Base-by-base conservation (phyloP, 2,329 filamentous ascomycete species). In the Stagonosporopsis tanaceti region DNA sequence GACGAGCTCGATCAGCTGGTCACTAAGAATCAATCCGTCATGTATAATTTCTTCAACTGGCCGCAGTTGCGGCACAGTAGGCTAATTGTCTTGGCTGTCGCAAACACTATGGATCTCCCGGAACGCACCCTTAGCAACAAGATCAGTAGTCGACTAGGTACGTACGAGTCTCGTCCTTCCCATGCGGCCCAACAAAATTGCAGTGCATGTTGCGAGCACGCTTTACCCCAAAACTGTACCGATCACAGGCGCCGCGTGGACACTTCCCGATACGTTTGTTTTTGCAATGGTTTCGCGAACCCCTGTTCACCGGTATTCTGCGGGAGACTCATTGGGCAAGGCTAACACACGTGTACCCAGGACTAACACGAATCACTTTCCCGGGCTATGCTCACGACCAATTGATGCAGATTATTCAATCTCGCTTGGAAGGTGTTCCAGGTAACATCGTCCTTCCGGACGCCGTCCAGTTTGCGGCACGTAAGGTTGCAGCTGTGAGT, bases 11-110 rank as follows among this genome's bases (percentile, higher is more conserved):
- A 99, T 74, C 95, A 99, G 78, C 85, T 99, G 7, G 96, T 99
- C 5, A 99, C 95, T 12, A 95, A 94, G 72, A 98, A 97, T 70
- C 96, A 99, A 76, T 94, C 92, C n/a, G 95, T 99, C 78, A 99
- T 99, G 95, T 99, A 99, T 80, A 99, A 99, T 77, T 99, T 99
- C 77, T 99, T 99, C 85, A 99, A 99, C 73, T 99, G 95, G 95
- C 95, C 95, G 4, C 91, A 92, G 11, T 82, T 98, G 51, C 87
- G 91, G 47, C 93, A 99, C 77, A 97, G 92, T 51, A 87, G 93
- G 46, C 83, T 99, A 41, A 97, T 99, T 75, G 96, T 99, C 6
- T 86, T 99, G 6, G 96, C 96, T 11, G 95, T 99, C 17, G 96
- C 95, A 50, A 99, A 99, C 77, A 99, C 95, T 24, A 99, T 99